Evolutionary conservation across 805 yeast genomes (phyloP), one percentile per base, ranked within the genome.

Genomic region (Candida piceae): DNA sequence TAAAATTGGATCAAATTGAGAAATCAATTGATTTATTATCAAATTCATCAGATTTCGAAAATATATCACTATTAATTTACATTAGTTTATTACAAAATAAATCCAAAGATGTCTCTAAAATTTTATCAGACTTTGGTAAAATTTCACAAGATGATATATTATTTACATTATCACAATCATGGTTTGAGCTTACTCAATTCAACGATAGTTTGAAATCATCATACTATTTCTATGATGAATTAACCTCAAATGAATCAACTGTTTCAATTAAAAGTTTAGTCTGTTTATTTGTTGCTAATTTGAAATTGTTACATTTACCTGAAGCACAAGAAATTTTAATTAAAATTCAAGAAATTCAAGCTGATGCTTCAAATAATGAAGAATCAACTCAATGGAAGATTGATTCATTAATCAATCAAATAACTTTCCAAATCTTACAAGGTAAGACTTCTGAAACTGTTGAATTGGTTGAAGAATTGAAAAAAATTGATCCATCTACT

Each of bases 171-270:
- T 76, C 87, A 21, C 95, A 86, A 57, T 78, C 94, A 12, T 85
- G 89, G 78, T 42, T 42, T 17, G 60, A 58, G 30, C 35, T 57
- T 7, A 61, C 70, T 10, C 67, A 72, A 39, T 63, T 72, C 36
- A 52, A 58, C 20, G 72, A 69, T 30, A 59, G 66, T 45, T 72
- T 63, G 40, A 67, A 69, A 49, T 66, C 72, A 9, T 58, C 68
- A 16, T 71, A 72, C 59, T 83, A 79, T 56, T 80, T 82, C 54
- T 84, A 72, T 57, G 97, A 90, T 60, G 98, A 90, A 62, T 67
- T 84, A 39, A 69, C 87, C 29, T 78, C 83, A 41, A 72, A 76
- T 23, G 67, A 70, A 32, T 57, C 64, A 23, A 60, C 70, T 19
- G 66, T 69, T 53, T 48, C 55, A 8, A 31, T 52, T 15, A 72